Evolutionary conservation across 192 early-diverging fungal genomes (phyloP).

Genomic region (Mortierella hygrophila): DNA sequence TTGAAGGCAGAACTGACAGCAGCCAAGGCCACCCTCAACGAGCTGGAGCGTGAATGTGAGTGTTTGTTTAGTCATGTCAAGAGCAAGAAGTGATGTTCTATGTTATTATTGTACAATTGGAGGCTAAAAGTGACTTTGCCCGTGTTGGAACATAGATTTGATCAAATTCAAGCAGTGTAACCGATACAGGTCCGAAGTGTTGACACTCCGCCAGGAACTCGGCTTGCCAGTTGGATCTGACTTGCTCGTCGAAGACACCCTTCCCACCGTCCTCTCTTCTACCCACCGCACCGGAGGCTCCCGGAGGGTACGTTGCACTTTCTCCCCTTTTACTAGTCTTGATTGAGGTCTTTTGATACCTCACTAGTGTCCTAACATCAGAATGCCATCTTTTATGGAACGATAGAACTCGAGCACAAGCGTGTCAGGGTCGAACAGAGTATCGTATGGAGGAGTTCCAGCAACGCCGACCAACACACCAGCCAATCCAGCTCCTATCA

Average conservation of each 20-base stretch:
- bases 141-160: constrained; percentile 21
- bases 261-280: constrained; percentile 43
- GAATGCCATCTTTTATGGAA: too few species aligned
- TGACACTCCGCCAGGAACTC: constrained; percentile 44
- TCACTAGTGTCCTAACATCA: neutral
- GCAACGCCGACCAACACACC: constrained; percentile 54
- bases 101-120: neutral
- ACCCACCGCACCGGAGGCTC: constrained; percentile 51
- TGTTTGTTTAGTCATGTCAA: neutral
- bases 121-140: neutral
- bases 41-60: constrained; percentile 59
- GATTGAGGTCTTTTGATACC: neutral
- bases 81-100: neutral
- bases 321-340: neutral
- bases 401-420: constrained; percentile 51
- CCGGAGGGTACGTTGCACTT: constrained; percentile 26
- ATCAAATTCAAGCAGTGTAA: constrained; percentile 51
- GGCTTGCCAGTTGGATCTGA: constrained; percentile 48
- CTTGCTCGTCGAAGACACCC: constrained; percentile 35
- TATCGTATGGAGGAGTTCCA: constrained; percentile 30
- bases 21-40: constrained; percentile 49
- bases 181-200: constrained; percentile 45
- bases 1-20: constrained; percentile 54
- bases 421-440: constrained; percentile 33
- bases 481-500: constrained; percentile 51